Base-by-base conservation (phyloP, 176 grass and related monocot genomes). In the Musa troglodytarum region DNA sequence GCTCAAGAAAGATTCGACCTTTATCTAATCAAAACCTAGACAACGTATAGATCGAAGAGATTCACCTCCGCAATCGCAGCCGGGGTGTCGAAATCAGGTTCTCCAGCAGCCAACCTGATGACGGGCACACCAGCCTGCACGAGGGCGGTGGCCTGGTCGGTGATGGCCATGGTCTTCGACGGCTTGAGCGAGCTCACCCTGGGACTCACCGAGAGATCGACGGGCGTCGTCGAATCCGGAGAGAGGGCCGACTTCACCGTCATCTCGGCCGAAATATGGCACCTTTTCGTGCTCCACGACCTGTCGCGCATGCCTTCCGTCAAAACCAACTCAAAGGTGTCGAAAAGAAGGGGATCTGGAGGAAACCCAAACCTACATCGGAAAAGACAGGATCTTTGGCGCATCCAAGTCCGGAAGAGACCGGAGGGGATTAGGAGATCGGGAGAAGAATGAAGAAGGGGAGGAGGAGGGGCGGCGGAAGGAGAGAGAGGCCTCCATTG, bases 111-210 rank as follows among this genome's bases (percentile, higher is more conserved):
- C 55, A 93, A 77, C 52, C 90, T 63, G 19, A 93, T 93, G 49
- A 93, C 89, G 19, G 92, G 92, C 71, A 90, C 87, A 49, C 89
- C 89, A 64, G 92, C 87, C 88, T 89, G 89, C 1, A 81, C 76
- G 80, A 96, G 87, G 43, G 87, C 87, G 29, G 87, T 96, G 68
- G 93, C 93, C 72, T 88, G 87, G 73, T 96, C 93, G 54, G 93
- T 90, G 80, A 96, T 90, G 63, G 85, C 89, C 89, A 96, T 92
- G 54, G 93, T 96, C 89, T 96, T 96, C n/a, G 93, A 96, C 13
- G 89, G 85, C 57, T 85, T 85, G 16, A 96, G 76, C 69, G 93
- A 78, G 54, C 75, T 92, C 76, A 96, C 93, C 75, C 82, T 86
- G 56, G 93, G 93, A 69, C 79, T 92, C 64, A 92, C 87, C 49